phyloP scores from a whole-genome alignment of 2,329 filamentous ascomycete genomes.

The Fusarium decemcellulare region DNA sequence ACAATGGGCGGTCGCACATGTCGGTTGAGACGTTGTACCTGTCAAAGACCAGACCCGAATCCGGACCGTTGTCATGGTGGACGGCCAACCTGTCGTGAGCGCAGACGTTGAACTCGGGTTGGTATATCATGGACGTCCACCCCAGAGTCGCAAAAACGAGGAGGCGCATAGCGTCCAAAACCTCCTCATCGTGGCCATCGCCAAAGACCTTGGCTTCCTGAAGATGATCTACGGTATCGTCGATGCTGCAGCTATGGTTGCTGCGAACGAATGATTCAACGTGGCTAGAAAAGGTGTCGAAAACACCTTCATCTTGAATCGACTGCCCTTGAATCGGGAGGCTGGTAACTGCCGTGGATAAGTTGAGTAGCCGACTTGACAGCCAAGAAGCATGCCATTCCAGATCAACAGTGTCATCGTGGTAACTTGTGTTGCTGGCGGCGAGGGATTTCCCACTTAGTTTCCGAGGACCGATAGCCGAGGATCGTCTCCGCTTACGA shows the following conservation, averaged over 20 bases:
- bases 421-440: neutral
- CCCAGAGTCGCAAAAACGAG: neutral
- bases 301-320: neutral
- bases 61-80: neutral
- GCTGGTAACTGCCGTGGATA: neutral
- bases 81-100: neutral
- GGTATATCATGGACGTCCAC: neutral
- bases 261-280: constrained; percentile 2
- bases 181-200: neutral
- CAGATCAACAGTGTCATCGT: constrained; percentile 2
- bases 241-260: constrained; percentile 5
- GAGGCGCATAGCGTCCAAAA: neutral
- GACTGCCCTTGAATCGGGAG: constrained; percentile 2
- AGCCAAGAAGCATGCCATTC: constrained; percentile 4
- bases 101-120: constrained; percentile 2
- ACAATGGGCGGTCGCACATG: constrained; percentile 1
- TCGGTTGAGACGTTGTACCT: neutral
- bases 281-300: neutral
- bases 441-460: neutral
- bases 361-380: constrained; percentile 5
- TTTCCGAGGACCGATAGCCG: constrained; percentile 1
- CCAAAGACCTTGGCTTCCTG: neutral
- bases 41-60: neutral
- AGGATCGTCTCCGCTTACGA: neutral
- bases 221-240: constrained; percentile 1